Evolutionary conservation across 2,329 filamentous ascomycete genomes (phyloP), one percentile per base, ranked within the genome.

Genomic region (Cladobotryum mycophilum): DNA sequence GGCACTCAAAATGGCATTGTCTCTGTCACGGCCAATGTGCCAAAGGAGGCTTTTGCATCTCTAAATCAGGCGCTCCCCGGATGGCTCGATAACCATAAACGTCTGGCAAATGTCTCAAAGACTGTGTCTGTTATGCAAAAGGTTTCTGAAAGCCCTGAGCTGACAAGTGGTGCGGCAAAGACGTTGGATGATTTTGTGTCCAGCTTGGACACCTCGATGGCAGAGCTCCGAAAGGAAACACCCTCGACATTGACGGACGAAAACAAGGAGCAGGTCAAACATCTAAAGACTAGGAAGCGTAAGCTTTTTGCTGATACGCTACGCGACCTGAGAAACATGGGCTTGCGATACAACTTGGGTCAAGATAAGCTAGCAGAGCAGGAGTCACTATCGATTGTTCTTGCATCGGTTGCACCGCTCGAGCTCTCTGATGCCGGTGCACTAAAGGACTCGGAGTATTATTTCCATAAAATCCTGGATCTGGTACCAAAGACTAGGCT

Each of bases 271-370:
- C 67, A 79, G 14, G 82, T 96, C 54, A 91, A 95, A 67, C 89
- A 96, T 65, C 81, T 97, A 58, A 97, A 96, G 73, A 84, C 82
- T 3, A 81, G 89, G 60, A 99, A 99, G 70, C 83, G 89, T 41
- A 91, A 90, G 59, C 78, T 97, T 13, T 93, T 95, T 60, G 88
- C 89, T 1, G 92, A 97, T 59, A 91, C 88, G 0, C 72, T 99
- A 56, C 91, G 88, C 61, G 81, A 84, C 18, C 73, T 96, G 25
- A 83, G 89, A 35, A 81, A 85, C 51, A 97, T 99, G 92, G 93
- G 93, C 4, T 81, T 99, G 60, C 86, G 85, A 60, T 83, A 85
- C 47, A 96, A 96, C 63, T 75, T 95, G 14, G 83, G 86, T 56
- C 84, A 82, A 13, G 82, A 88, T 62, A 76, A 85, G 41, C 74